A percentile compares a stretch with the other conserved stretches of the same genome.
These are phyloP conservation scores for Rutidosis leptorrhynchoides DNA, from an alignment of 129 eudicot species.

Conservation along the genomic window DNA sequence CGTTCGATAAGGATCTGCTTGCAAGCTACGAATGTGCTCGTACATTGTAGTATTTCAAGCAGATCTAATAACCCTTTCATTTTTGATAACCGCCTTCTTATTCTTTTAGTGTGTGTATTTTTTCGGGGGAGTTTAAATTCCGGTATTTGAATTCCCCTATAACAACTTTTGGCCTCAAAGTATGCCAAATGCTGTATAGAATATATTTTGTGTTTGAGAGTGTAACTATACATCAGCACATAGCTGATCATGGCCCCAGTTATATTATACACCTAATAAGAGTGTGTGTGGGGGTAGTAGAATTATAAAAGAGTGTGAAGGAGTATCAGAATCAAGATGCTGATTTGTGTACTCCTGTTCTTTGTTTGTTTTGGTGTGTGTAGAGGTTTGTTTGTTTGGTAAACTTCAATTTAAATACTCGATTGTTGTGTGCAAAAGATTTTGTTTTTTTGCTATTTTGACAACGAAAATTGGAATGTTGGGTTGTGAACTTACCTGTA, in stretches of 20 bases:
- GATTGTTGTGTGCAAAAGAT: slow-evolving; percentile 32
- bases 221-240: slow-evolving; percentile 55
- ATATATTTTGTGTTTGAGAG: slow-evolving; percentile 31
- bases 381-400: slow-evolving; percentile 28
- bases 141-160: slow-evolving; percentile 39
- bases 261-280: slow-evolving; percentile 30
- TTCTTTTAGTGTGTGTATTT: slow-evolving; percentile 40
- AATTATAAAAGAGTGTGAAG: slow-evolving; percentile 35
- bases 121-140: slow-evolving; percentile 41
- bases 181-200: slow-evolving; percentile 56
- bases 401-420: slow-evolving; percentile 13
- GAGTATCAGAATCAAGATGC: slow-evolving; percentile 46
- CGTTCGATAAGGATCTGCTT: slow-evolving; percentile 46
- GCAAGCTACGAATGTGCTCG: slow-evolving; percentile 45
- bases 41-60: slow-evolving; percentile 37
- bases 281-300: slow-evolving; percentile 29
- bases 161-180: slow-evolving; percentile 35
- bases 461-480: background rate
- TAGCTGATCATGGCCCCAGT: slow-evolving; percentile 42
- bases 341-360: slow-evolving; percentile 45
- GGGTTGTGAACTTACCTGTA: slow-evolving; percentile 22
- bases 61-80: slow-evolving; percentile 29
- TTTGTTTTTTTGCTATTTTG: background rate
- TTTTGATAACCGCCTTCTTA: slow-evolving; percentile 12
- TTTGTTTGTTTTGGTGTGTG: slow-evolving; percentile 29